Conservation (phyloP, 2,329 filamentous ascomycete species). For the Diaporthe aspalathi region DNA sequence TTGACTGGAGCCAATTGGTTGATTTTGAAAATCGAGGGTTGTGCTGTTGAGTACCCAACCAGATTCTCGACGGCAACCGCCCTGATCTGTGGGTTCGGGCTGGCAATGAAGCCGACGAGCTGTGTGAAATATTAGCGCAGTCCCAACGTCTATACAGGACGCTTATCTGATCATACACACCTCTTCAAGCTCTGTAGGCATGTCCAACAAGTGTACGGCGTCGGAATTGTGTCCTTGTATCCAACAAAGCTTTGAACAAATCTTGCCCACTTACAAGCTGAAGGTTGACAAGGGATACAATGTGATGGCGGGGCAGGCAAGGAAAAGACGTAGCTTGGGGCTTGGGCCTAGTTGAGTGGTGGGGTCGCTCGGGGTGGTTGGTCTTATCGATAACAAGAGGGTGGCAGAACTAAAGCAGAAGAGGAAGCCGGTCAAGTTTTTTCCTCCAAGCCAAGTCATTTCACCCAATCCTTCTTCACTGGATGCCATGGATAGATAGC, state of each 20-base stretch:
- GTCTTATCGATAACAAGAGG: conserved; percentile 36
- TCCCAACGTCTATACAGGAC: background rate
- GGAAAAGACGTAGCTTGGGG: background rate
- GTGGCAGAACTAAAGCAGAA: conserved; percentile 33
- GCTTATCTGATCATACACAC: conserved; percentile 55
- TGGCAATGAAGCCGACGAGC: conserved; percentile 93
- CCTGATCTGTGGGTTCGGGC: conserved; percentile 91
- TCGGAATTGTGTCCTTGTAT: background rate
- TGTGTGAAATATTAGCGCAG: conserved; percentile 50
- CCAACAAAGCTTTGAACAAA: conserved; percentile 1
- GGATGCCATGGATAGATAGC: background rate
- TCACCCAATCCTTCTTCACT: background rate
- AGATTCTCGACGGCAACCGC: conserved; percentile 87
- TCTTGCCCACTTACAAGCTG: conserved; percentile 12
- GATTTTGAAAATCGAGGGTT: conserved; percentile 86
- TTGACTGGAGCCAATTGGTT: conserved; percentile 82
- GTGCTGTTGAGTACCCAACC: conserved; percentile 80
- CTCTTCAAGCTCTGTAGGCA: conserved; percentile 83
- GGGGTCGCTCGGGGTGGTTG: background rate
- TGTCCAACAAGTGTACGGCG: conserved; percentile 50
- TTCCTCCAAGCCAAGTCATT: background rate
- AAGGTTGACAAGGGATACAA: conserved; percentile 11
- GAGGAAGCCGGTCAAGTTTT: conserved; percentile 31
- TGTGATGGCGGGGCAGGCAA: conserved; percentile 25
- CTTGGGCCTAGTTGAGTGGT: background rate